A percentile compares a stretch with the other conserved stretches of the same genome.
Conservation (phyloP, 1,284 basidiomycete genomes). For the Austroboletus novae-zelandiae region DNA sequence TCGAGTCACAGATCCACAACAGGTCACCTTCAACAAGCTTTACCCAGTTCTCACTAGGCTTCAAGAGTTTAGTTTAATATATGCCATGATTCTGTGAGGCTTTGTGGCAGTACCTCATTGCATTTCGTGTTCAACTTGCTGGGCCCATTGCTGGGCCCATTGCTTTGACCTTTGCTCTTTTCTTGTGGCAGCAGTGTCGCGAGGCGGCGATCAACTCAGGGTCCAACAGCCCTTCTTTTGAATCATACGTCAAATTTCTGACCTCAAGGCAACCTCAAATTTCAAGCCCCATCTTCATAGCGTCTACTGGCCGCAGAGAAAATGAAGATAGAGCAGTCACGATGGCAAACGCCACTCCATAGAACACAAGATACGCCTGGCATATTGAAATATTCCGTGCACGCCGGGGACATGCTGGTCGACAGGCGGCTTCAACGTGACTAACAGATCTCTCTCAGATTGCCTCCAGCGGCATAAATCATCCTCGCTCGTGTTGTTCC, state of each 20-base stretch:
- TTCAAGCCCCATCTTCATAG: background rate
- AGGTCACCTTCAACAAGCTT: background rate
- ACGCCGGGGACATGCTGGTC: background rate
- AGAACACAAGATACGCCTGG: conserved; percentile 1
- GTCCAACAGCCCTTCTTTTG: background rate
- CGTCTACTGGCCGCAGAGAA: background rate
- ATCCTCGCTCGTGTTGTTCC: background rate
- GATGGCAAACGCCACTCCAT: conserved; percentile 7
- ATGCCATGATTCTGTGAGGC: too few relatives aligned
- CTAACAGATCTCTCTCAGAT: background rate
- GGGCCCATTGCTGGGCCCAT: too few relatives aligned
- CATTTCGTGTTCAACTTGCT: too few relatives aligned
- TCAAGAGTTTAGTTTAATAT: too few relatives aligned
- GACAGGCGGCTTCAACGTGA: conserved; percentile 4
- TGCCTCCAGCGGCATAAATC: conserved; percentile 3
- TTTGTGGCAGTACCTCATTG: too few relatives aligned
- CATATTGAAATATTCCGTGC: background rate
- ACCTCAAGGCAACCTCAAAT: conserved; percentile 4
- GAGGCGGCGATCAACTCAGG: background rate
- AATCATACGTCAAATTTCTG: background rate
- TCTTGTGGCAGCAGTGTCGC: background rate
- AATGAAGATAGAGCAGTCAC: background rate
- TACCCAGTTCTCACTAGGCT: too few relatives aligned
- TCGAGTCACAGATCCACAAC: background rate
- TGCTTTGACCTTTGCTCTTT: too few relatives aligned